Conservation (phyloP, 1,139 yeast genomes). For the Nakaseomyces bracarensis region DNA sequence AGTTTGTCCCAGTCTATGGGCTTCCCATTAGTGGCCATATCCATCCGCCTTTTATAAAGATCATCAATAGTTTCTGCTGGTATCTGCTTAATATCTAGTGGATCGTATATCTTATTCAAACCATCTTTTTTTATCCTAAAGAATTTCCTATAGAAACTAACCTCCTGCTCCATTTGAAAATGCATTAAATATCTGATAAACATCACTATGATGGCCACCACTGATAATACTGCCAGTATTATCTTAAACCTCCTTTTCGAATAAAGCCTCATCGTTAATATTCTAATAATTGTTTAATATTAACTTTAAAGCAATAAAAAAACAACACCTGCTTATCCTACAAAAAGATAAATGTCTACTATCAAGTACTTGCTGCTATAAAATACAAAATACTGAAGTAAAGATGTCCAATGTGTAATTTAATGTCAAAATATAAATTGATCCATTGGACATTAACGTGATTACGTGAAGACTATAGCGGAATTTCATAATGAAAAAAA, state of each 20-base stretch:
- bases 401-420: no score
- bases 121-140: slow-evolving; percentile 25
- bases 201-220: slow-evolving; percentile 10
- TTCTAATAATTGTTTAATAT: neutral
- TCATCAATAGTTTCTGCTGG: slow-evolving; percentile 26
- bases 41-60: slow-evolving; percentile 15
- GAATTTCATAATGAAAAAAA: no score
- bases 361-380: no score
- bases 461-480: no score
- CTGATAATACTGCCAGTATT: slow-evolving; percentile 10
- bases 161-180: slow-evolving; percentile 28
- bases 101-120: slow-evolving; percentile 23
- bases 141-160: slow-evolving; percentile 24
- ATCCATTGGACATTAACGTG: no score
- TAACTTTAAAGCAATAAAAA: no score
- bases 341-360: no score
- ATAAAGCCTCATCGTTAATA: slow-evolving; percentile 14
- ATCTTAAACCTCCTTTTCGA: slow-evolving; percentile 22
- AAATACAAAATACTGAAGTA: no score
- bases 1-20: slow-evolving; percentile 33
- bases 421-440: no score
- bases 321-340: no score
- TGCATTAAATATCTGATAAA: slow-evolving; percentile 20
- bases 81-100: slow-evolving; percentile 30
- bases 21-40: slow-evolving; percentile 11